Evolutionary conservation across 805 yeast species (phyloP).

Genomic region (Pichia phayaonensis): DNA sequence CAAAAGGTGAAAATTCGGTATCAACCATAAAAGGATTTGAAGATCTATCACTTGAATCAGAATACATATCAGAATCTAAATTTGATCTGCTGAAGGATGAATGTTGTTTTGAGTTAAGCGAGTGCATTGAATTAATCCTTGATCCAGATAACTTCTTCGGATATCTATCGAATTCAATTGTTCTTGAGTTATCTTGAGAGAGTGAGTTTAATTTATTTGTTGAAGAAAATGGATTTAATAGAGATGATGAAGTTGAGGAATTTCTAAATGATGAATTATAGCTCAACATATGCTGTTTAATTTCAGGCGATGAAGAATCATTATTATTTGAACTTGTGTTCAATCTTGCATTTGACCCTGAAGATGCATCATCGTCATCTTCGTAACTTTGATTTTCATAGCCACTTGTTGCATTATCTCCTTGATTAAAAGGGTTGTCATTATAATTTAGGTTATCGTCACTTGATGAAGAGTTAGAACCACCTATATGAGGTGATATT

Average conservation of each 20-base stretch:
- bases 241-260: constrained; percentile 22
- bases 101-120: constrained; percentile 29
- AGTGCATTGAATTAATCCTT: constrained; percentile 48
- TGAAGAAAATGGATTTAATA: constrained; percentile 26
- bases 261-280: constrained; percentile 20
- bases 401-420: constrained; percentile 9
- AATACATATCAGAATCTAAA: constrained; percentile 11
- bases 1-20: constrained; percentile 82
- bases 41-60: constrained; percentile 16
- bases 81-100: neutral
- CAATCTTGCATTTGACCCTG: neutral
- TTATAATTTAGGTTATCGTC: constrained; percentile 12
- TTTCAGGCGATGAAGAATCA: constrained; percentile 15
- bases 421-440: constrained; percentile 24
- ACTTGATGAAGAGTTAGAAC: constrained; percentile 18
- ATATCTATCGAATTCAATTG: constrained; percentile 60
- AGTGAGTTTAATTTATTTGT: constrained; percentile 15
- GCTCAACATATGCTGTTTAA: constrained; percentile 16
- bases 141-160: constrained; percentile 48
- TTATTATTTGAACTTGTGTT: constrained; percentile 18
- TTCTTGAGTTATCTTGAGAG: neutral
- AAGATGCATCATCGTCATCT: constrained; percentile 1
- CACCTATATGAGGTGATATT: constrained; percentile 26
- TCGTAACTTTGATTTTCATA: constrained; percentile 25
- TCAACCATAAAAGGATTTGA: constrained; percentile 39